Evolutionary conservation across 345 rosid species (phyloP), one percentile per base, ranked within the genome.

Genomic region (Lepidium sativum): DNA sequence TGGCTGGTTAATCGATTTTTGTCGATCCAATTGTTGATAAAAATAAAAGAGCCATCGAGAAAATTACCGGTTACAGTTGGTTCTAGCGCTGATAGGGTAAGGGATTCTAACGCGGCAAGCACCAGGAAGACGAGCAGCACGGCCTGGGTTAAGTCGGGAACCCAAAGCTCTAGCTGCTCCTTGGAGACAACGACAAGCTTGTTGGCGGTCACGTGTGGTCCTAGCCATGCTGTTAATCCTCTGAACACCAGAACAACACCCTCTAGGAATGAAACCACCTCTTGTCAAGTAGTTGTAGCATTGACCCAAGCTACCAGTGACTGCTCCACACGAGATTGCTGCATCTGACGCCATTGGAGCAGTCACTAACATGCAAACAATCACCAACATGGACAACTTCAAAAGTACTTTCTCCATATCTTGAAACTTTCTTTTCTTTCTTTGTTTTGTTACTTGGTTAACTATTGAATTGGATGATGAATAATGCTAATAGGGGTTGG

Each of bases 1-100:
- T 21, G 25, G 25, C 3, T 2, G 2, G 3, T 1, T 1, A 3
- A 21, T 21, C 25, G 3, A 21, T 2, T n/a, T n/a, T n/a, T n/a
- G n/a, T n/a, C n/a, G n/a, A n/a, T n/a, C n/a, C n/a, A n/a, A n/a
- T n/a, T n/a, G n/a, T n/a, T n/a, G n/a, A n/a, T n/a, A 4, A 27
- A 23, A 27, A 34, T 45, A 33, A 16, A 20, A 48, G 40, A 37
- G 53, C 20, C 31, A 16, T 21, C 25, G 54, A 64, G 16, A 45
- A n/a, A 10, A 32, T 52, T 68, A 84, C 90, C 5, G 69, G 64
- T 42, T 29, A 79, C 90, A 84, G 81, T 81, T 67, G 38, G 81
- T 74, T 72, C 70, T 52, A 31, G 77, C 52, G 66, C 81, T 78
- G 87, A 84, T 79, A 69, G 80, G 79, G 83, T 80, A 87, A 41